Evolutionary conservation across 2,329 filamentous ascomycete species (phyloP), one percentile per base, ranked within the genome.

Genomic region (Alternaria infectoria): DNA sequence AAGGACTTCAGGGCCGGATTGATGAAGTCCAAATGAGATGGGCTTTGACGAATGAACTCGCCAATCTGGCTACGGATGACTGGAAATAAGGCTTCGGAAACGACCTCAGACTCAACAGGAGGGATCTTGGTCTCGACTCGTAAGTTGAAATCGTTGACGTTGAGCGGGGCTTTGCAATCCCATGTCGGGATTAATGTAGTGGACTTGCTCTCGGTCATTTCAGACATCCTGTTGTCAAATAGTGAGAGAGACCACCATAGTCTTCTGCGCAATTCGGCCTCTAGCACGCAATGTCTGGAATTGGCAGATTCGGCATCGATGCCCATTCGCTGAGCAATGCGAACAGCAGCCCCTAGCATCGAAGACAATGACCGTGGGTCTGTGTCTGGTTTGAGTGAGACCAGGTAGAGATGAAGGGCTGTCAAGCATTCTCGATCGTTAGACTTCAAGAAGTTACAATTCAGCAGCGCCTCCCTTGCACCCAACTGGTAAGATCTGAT

Each of bases 191-290:
- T 25, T 83, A 81, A 15, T 78, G 82, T 68, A n/a, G 66, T 52
- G 13, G 85, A 84, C 8, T 84, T 83, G 60, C 86, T 81, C 66
- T 88, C 86, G 2, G 86, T 83, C 13, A 84, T 49, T 86, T 84
- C 17, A 81, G 81, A 25, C 85, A 81, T 84, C 5, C 86, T 83
- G 46, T 83, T 77, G 63, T 91, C 89, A 8, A 90, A 83, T 2
- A 88, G 81, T 12, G 88, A 76, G 11, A 91, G 82, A 58, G 89
- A 86, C 81, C 87, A 87, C 86, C 88, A 90, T 0, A 90, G 73
- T 3, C 89, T 83, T 9, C 88, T 83, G 15, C 88, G 84, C 81
- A 89, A 83, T 74, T 90, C 86, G 5, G 84, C 84, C 66, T 90
- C 85, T 60, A 87, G 89, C 0, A 84, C 81, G 1, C 82, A 81